Percentiles rank a stretch among this genome's conserved stretches.
These are phyloP conservation scores for Jasminum sambac DNA, from an alignment of 257 asterid genomes.

Conservation along the genomic window DNA sequence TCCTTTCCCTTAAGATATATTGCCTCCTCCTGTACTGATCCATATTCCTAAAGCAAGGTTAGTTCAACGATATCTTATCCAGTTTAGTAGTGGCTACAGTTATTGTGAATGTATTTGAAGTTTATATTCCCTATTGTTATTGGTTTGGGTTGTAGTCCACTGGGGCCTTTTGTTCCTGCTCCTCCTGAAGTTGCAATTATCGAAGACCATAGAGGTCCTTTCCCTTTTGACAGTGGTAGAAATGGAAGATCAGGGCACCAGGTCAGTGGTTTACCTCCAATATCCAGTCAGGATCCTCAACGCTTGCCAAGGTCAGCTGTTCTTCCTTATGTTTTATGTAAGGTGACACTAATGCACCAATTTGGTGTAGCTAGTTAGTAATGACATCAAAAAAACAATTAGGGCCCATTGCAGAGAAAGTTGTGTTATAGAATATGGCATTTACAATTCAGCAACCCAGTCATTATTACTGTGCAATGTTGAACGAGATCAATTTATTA, in stretches of 20 bases:
- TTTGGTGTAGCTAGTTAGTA: no score
- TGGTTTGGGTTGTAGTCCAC: constrained; percentile 58
- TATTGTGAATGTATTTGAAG: not conserved
- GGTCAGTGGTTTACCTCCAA: constrained; percentile 63
- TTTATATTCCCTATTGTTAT: no score
- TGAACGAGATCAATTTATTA: no score
- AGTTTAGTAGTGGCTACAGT: not conserved
- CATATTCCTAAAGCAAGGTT: constrained; percentile 99
- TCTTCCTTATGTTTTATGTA: no score
- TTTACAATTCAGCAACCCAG: no score
- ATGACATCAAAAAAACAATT: no score
- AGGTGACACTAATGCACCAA: no score
- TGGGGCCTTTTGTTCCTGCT: constrained; percentile 97
- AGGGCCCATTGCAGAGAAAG: no score
- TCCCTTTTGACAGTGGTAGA: constrained; percentile 84
- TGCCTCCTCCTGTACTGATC: constrained; percentile 90
- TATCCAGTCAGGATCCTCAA: constrained; percentile 88
- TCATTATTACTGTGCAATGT: no score
- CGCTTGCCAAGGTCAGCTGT: constrained; percentile 74
- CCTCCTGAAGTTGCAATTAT: constrained; percentile 99
- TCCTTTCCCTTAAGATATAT: constrained; percentile 72
- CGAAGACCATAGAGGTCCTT: constrained; percentile 88
- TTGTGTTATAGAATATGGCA: no score
- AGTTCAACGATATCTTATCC: constrained; percentile 13
- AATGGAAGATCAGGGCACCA: constrained; percentile 72